Conservation (phyloP, 805 yeast genomes). For the Torulaspora microellipsoides region DNA sequence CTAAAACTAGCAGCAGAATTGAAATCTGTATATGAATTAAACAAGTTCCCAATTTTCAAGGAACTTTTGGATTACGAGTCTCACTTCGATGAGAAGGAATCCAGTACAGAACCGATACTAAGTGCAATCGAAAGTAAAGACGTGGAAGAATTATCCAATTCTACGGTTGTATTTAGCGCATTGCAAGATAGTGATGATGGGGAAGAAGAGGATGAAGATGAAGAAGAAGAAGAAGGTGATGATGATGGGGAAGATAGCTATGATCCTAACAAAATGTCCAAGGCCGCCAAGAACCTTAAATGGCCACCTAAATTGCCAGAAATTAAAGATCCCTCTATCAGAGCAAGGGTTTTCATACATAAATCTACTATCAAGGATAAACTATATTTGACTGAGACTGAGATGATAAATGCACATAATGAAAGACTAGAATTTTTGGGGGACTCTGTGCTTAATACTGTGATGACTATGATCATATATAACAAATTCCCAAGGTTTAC, state of each 20-base stretch:
- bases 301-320: constrained; percentile 71
- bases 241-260: constrained; percentile 28
- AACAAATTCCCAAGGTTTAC: constrained; percentile 60
- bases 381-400: constrained; percentile 50
- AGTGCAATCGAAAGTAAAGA: constrained; percentile 18
- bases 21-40: constrained; percentile 48
- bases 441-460: constrained; percentile 72
- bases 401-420: constrained; percentile 61
- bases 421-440: constrained; percentile 90
- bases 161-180: constrained; percentile 10
- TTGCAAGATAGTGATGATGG: constrained; percentile 6
- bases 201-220: constrained; percentile 25
- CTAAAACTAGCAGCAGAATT: constrained; percentile 57
- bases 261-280: constrained; percentile 19
- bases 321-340: constrained; percentile 54
- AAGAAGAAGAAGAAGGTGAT: constrained; percentile 31
- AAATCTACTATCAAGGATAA: constrained; percentile 63
- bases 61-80: constrained; percentile 44
- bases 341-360: constrained; percentile 74
- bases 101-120: constrained; percentile 17
- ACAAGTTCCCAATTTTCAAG: constrained; percentile 51
- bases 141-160: constrained; percentile 15
- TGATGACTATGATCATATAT: constrained; percentile 66
- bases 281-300: constrained; percentile 8
- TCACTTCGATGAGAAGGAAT: constrained; percentile 12